A percentile compares a stretch with the other conserved stretches of the same genome.
These are phyloP conservation scores for Trichoderma asperellum DNA, from an alignment of 2,329 filamentous ascomycete species.

Conservation along the genomic window DNA sequence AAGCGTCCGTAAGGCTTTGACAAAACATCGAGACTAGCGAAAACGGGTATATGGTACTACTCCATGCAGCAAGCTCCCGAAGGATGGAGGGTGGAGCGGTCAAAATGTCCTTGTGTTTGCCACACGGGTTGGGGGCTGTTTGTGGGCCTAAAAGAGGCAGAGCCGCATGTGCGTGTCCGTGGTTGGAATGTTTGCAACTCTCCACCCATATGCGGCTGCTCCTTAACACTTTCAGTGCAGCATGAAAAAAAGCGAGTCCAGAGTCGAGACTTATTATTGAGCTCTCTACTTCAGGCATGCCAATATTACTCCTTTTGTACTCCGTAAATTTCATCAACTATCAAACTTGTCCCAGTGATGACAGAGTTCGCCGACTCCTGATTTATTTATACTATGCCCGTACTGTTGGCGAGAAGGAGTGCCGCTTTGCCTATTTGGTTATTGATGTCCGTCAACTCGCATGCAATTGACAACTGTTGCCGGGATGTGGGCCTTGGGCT, in stretches of 20 bases:
- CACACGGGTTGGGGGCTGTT: slow-evolving; percentile 4
- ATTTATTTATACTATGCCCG: not conserved
- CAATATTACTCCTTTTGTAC: not conserved
- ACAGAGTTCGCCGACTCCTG: not conserved
- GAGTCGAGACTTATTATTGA: not conserved
- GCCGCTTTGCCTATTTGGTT: slow-evolving; percentile 16
- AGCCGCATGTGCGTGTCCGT: slow-evolving; percentile 2
- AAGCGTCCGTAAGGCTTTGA: slow-evolving; percentile 11
- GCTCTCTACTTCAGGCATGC: not conserved
- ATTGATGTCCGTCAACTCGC: not conserved
- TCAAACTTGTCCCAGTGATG: not conserved
- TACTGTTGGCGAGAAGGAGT: not conserved
- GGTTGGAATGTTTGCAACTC: not conserved
- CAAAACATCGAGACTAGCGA: not conserved
- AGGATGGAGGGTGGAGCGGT: slow-evolving; percentile 2
- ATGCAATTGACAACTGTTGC: not conserved
- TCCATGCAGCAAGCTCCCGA: not conserved
- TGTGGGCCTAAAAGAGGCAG: not conserved
- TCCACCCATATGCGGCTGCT: not conserved
- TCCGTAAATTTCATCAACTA: not conserved
- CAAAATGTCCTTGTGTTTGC: slow-evolving; percentile 5
- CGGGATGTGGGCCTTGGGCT: not conserved
- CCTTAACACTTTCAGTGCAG: not conserved
- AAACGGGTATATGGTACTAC: not conserved
- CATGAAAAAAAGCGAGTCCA: not conserved